Evolutionary conservation across 202 grass and related monocot species (phyloP), one percentile per base, ranked within the genome.

Genomic region (Zizania palustris): DNA sequence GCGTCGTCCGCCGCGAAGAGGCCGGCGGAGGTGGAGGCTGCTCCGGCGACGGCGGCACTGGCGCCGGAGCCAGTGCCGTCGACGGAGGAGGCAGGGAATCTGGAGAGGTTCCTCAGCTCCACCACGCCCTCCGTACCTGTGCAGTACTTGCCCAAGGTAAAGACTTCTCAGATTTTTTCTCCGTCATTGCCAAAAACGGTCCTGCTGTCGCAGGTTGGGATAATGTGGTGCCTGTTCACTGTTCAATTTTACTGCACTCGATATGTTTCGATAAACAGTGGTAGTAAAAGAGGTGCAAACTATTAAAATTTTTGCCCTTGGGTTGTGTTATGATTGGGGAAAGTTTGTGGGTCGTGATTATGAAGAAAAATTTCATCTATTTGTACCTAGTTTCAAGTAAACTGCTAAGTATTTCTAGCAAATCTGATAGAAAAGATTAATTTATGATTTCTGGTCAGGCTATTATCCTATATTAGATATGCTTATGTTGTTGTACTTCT

Each of bases 101-200:
- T 96, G 33, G 82, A 90, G 65, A 88, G 84, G 75, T 88, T 96
- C 66, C 74, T 96, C 67, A 75, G 84, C 50, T 87, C 74, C 55
- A 92, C 89, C 38, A 90, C 86, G 6, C 92, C 89, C 11, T 63
- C 75, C 11, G 89, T 96, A 49, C 86, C 77, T 3, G 82, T 83
- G 9, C 79, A 85, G 48, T 72, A 88, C 81, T 73, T 90, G 62
- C 84, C 84, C 64, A 92, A 88, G 86, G 92, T 96, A 7, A 28
- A 28, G 57, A 13, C 39, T 36, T 48, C 45, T 50, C 9, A 16
- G 62, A 65, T 15, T 62, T 28, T 28, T 28, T 43, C n/a, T 14
- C 34, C 35, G 3, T 21, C 12, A 28, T 35, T 6, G 0, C 10
- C 14, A 11, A 37, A 76, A 59, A 18, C 58, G 45, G 71, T 49